phyloP scores from a whole-genome alignment of 1,284 basidiomycete genomes.

The Trichosporon coremiiforme region DNA sequence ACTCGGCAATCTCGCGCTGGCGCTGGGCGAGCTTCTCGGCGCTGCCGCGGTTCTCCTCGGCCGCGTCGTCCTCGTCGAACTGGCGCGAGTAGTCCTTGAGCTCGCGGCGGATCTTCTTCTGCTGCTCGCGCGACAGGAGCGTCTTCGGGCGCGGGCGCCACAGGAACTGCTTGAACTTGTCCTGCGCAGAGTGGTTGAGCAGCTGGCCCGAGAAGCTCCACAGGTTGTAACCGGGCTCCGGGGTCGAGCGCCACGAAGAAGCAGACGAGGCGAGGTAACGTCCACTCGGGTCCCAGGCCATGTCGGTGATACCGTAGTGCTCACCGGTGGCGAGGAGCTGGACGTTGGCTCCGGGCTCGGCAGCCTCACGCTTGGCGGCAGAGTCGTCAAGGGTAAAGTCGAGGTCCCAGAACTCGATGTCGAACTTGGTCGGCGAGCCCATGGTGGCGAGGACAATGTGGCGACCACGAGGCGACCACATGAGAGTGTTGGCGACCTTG shows the following conservation, averaged over 20 bases:
- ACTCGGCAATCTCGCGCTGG: slow-evolving; percentile 88
- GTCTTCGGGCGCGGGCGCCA: slow-evolving; percentile 94
- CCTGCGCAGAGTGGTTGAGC: slow-evolving; percentile 81
- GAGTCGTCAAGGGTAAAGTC: slow-evolving; percentile 84
- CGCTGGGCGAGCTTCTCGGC: slow-evolving; percentile 90
- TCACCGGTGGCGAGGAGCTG: slow-evolving; percentile 82
- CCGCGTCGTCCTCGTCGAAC: slow-evolving; percentile 97
- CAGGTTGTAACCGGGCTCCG: slow-evolving; percentile 94
- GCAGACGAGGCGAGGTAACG: slow-evolving; percentile 92
- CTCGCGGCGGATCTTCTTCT: slow-evolving; percentile 81
- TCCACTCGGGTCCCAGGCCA: slow-evolving; percentile 98
- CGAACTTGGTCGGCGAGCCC: slow-evolving; percentile 91
- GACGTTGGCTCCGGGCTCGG: slow-evolving; percentile 83
- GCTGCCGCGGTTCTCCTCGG: slow-evolving; percentile 90
- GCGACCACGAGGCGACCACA: slow-evolving; percentile 96
- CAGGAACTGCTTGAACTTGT: slow-evolving; percentile 98
- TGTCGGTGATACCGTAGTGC: slow-evolving; percentile 96
- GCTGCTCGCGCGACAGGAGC: slow-evolving; percentile 83
- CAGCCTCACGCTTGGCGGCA: slow-evolving; percentile 59
- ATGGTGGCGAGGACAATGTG: slow-evolving; percentile 95
- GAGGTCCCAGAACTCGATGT: slow-evolving; percentile 98
- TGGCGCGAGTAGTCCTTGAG: slow-evolving; percentile 86
- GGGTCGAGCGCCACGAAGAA: slow-evolving; percentile 90
- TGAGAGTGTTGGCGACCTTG: slow-evolving; percentile 91
- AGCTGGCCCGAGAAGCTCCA: slow-evolving; percentile 98